Evolutionary conservation across 1,284 basidiomycete genomes (phyloP).

Genomic region (Papiliotrema laurentii): DNA sequence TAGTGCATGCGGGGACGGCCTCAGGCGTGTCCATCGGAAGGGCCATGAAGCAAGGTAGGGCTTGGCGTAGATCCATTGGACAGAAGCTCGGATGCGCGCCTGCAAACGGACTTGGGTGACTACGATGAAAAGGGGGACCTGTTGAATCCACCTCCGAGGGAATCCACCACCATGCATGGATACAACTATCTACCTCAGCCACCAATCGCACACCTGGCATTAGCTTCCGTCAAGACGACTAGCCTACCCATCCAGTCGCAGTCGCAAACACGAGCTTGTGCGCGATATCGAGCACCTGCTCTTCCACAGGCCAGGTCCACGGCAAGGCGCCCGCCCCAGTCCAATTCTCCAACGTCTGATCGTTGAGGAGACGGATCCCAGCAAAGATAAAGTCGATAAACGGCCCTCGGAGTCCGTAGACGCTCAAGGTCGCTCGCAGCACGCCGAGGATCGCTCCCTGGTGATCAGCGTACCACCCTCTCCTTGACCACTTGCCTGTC

Average conservation of each 20-base stretch:
- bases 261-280: slow-evolving; percentile 19
- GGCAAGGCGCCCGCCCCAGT: slow-evolving; percentile 14
- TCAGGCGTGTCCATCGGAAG: too few species aligned
- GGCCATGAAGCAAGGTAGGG: too few species aligned
- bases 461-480: not conserved
- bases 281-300: slow-evolving; percentile 17
- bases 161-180: too few species aligned
- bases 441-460: slow-evolving; percentile 12
- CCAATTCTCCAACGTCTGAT: slow-evolving; percentile 18
- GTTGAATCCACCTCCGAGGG: too few species aligned
- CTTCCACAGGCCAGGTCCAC: slow-evolving; percentile 19
- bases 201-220: slow-evolving; percentile 2
- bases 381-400: slow-evolving; percentile 17
- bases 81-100: too few species aligned
- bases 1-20: too few species aligned
- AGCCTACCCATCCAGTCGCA: slow-evolving; percentile 12
- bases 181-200: slow-evolving; percentile 1
- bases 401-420: slow-evolving; percentile 13
- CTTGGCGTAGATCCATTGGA: too few species aligned
- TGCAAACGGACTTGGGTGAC: too few species aligned
- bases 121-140: too few species aligned
- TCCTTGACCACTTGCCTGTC: slow-evolving; percentile 6
- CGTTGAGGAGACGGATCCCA: slow-evolving; percentile 10
- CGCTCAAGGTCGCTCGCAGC: slow-evolving; percentile 7
- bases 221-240: not conserved